A percentile compares a stretch with the other conserved stretches of the same genome.
phyloP scores from a whole-genome alignment of 2,329 filamentous ascomycete species.

The Fusarium multiceps region DNA sequence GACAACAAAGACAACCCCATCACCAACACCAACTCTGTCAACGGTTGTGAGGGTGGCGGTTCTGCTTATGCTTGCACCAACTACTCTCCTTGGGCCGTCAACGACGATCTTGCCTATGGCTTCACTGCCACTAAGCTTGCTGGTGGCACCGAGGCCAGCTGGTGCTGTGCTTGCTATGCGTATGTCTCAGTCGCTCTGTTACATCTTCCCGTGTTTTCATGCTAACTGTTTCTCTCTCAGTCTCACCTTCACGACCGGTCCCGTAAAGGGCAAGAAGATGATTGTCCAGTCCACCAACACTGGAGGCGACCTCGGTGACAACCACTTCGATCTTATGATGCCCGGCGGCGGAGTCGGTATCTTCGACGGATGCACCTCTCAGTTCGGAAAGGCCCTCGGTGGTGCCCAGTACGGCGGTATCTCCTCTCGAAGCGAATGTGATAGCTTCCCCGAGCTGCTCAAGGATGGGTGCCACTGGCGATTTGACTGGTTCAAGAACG shows the following conservation, averaged over 20 bases:
- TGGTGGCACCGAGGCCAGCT: constrained; percentile 66
- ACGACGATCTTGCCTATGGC: constrained; percentile 69
- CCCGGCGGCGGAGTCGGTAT: constrained; percentile 67
- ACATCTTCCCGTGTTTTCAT: not conserved
- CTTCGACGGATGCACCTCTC: constrained; percentile 62
- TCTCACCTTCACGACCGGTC: constrained; percentile 63
- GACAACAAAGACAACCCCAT: constrained; percentile 65
- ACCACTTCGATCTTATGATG: constrained; percentile 70
- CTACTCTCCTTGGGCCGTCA: constrained; percentile 71
- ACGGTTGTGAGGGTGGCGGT: constrained; percentile 70
- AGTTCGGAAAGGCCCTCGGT: constrained; percentile 58
- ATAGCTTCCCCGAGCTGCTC: constrained; percentile 62
- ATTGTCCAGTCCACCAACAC: constrained; percentile 74
- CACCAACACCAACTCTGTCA: constrained; percentile 58
- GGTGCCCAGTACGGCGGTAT: constrained; percentile 70
- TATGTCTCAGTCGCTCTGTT: constrained; percentile 34
- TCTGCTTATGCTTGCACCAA: constrained; percentile 69
- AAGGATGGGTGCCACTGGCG: constrained; percentile 71
- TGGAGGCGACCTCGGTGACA: constrained; percentile 64
- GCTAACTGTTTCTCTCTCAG: constrained; percentile 28
- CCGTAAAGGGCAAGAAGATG: constrained; percentile 69
- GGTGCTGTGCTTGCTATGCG: constrained; percentile 75
- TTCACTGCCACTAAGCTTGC: constrained; percentile 70
- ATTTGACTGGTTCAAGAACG: constrained; percentile 71
- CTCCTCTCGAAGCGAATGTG: constrained; percentile 61